phyloP scores from a whole-genome alignment of 176 grass and related monocot genomes.

The barley (Hordeum vulgare) region DNA sequence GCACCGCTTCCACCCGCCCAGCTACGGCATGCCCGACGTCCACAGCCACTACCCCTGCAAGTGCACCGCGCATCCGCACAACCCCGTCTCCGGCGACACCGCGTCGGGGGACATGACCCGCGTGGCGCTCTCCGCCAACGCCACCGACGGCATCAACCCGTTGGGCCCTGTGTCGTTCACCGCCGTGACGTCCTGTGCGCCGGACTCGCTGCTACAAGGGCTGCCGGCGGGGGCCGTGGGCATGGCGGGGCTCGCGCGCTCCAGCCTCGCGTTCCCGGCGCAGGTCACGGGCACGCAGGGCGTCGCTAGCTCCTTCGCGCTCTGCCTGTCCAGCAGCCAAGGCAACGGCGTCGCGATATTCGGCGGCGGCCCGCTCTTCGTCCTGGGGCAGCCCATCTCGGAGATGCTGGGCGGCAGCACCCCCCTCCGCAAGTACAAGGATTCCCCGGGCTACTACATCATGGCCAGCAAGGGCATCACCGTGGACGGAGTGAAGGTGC shows the following conservation, averaged over 20 bases:
- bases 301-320: constrained; percentile 35
- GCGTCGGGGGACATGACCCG: constrained; percentile 20
- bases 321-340: constrained; percentile 52
- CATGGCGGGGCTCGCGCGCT: constrained; percentile 47
- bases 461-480: constrained; percentile 8
- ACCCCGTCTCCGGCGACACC: constrained; percentile 31
- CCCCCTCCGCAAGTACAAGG: background rate
- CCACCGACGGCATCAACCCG: constrained; percentile 62
- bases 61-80: constrained; percentile 39
- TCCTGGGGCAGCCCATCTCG: constrained; percentile 5
- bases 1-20: constrained; percentile 37
- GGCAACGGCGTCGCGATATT: constrained; percentile 47
- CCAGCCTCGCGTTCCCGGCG: constrained; percentile 20
- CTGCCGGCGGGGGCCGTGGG: constrained; percentile 37
- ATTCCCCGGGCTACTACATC: constrained; percentile 23
- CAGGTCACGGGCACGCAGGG: constrained; percentile 32
- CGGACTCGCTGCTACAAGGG: background rate
- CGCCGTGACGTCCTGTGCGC: constrained; percentile 45
- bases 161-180: background rate
- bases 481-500: background rate
- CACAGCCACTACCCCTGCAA: constrained; percentile 23
- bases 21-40: constrained; percentile 12
- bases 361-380: constrained; percentile 27
- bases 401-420: constrained; percentile 2
- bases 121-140: constrained; percentile 19